phyloP scores from a whole-genome alignment of 116 monocot genomes.

The Cymodocea nodosa region DNA sequence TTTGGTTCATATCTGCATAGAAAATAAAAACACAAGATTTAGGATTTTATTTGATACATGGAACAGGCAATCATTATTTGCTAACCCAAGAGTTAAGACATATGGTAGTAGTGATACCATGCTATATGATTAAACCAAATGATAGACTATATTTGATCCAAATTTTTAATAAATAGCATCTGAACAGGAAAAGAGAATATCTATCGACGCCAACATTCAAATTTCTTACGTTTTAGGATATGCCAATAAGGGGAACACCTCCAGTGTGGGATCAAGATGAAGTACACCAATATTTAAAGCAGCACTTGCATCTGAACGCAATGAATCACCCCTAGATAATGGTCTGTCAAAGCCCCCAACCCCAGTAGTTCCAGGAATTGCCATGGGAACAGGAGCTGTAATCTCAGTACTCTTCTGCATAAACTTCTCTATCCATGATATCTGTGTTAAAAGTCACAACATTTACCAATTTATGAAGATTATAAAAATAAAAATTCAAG shows the following conservation, averaged over 20 bases:
- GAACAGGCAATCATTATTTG: background rate
- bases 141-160: too few relatives aligned
- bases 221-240: conserved; percentile 69
- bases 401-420: conserved; percentile 87
- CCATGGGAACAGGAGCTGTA: conserved; percentile 92
- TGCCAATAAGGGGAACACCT: conserved; percentile 85
- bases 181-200: too few relatives aligned
- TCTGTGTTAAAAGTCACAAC: conserved; percentile 25
- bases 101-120: background rate
- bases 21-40: background rate
- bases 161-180: too few relatives aligned
- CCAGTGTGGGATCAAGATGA: conserved; percentile 86
- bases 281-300: conserved; percentile 92
- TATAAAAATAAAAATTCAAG: background rate
- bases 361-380: conserved; percentile 86
- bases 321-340: conserved; percentile 60
- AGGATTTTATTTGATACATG: background rate
- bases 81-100: background rate
- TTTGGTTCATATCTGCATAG: conserved; percentile 93
- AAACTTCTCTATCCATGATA: conserved; percentile 99
- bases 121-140: too few relatives aligned
- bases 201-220: background rate
- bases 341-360: conserved; percentile 95
- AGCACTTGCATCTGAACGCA: conserved; percentile 95
- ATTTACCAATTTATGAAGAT: background rate